phyloP scores from a whole-genome alignment of 2,329 filamentous ascomycete species.

The Pseudogymnoascus verrucosus region DNA sequence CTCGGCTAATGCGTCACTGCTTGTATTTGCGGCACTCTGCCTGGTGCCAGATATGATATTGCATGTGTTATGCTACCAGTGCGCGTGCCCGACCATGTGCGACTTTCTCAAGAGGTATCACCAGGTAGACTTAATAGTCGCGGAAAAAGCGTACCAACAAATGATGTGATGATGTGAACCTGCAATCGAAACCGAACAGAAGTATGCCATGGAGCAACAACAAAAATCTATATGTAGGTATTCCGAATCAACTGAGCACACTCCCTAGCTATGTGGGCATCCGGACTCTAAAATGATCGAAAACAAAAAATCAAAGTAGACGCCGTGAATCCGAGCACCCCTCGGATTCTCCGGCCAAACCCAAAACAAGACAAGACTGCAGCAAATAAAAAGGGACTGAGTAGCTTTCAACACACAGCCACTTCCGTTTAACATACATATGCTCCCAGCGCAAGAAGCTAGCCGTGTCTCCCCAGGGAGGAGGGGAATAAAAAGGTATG shows the following conservation, averaged over 20 bases:
- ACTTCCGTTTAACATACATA: slow-evolving; percentile 4
- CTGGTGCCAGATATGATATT: background rate
- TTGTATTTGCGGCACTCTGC: background rate
- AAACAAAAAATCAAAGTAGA: background rate
- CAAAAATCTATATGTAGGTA: slow-evolving; percentile 4
- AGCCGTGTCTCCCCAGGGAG: background rate
- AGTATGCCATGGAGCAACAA: background rate
- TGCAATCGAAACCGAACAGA: background rate
- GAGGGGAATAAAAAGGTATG: background rate
- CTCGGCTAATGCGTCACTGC: background rate
- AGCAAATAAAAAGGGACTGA: background rate
- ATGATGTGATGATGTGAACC: background rate
- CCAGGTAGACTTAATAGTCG: background rate
- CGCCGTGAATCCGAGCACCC: background rate
- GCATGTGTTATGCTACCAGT: background rate
- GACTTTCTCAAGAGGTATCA: slow-evolving; percentile 4
- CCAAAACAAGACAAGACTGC: background rate
- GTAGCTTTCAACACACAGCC: background rate
- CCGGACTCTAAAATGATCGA: slow-evolving; percentile 2
- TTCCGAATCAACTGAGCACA: slow-evolving; percentile 6
- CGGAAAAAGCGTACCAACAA: background rate
- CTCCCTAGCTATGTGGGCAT: slow-evolving; percentile 5
- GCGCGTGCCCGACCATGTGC: background rate
- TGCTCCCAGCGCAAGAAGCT: slow-evolving; percentile 1
- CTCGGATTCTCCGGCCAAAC: background rate